These are phyloP conservation scores for Calonectria ilicicola DNA, from an alignment of 2,329 filamentous ascomycete genomes.

Conservation along the genomic window DNA sequence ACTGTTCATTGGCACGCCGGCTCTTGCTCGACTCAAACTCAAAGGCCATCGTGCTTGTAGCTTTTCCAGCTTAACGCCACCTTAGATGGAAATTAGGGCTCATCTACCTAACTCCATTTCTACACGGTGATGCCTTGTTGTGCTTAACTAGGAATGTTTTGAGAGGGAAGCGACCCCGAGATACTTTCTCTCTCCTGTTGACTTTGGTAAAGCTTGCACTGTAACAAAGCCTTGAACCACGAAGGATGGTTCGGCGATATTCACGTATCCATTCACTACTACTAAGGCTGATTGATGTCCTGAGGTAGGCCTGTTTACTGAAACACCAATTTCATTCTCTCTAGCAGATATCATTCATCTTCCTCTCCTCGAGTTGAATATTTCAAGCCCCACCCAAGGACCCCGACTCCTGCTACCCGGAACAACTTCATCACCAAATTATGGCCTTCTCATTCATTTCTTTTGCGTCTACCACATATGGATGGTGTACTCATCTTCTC, in stretches of 20 bases:
- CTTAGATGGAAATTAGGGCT: background rate
- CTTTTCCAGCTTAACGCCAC: background rate
- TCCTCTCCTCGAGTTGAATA: conserved; percentile 27
- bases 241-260: background rate
- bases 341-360: conserved; percentile 40
- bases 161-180: background rate
- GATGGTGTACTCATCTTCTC: conserved; percentile 24
- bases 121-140: background rate
- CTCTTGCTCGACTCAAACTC: background rate
- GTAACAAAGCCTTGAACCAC: background rate
- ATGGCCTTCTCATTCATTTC: conserved; percentile 32
- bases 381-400: conserved; percentile 28
- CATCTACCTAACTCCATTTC: background rate
- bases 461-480: conserved; percentile 33
- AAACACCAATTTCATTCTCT: conserved; percentile 37
- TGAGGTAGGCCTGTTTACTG: background rate
- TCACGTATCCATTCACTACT: background rate
- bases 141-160: background rate
- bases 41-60: background rate
- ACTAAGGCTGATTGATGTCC: background rate
- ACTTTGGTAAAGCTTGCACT: background rate
- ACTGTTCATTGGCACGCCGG: background rate
- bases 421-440: conserved; percentile 37
- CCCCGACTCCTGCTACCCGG: conserved; percentile 37
- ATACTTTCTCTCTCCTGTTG: background rate